Evolutionary conservation across 192 early-diverging fungal genomes (phyloP).

Genomic region (Coemansia sp.): DNA sequence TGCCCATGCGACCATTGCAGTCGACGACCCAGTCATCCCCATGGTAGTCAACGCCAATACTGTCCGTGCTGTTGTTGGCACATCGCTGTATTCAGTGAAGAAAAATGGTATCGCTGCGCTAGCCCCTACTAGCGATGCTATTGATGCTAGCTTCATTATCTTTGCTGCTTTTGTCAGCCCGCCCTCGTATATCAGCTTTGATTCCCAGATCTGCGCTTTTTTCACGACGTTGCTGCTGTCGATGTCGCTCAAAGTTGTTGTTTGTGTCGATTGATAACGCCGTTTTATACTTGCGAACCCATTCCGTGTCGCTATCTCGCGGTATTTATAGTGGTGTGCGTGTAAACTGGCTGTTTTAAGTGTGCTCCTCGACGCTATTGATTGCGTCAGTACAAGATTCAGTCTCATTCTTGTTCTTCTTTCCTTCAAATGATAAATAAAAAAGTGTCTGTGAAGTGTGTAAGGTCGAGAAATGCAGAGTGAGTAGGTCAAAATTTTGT

Average conservation of each 20-base stretch:
- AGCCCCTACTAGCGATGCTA: constrained; percentile 42
- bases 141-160: constrained; percentile 49
- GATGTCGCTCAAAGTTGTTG: background rate
- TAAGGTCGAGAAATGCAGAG: background rate
- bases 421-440: background rate
- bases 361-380: background rate
- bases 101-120: constrained; percentile 44
- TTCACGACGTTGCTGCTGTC: background rate
- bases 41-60: constrained; percentile 40
- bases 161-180: constrained; percentile 35
- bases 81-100: constrained; percentile 43
- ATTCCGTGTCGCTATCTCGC: background rate
- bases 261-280: constrained; percentile 5
- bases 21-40: constrained; percentile 48
- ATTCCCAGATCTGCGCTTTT: background rate
- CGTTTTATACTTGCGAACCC: background rate
- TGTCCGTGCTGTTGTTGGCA: constrained; percentile 35
- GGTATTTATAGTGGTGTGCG: background rate
- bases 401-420: background rate
- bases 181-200: constrained; percentile 27
- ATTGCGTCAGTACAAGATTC: background rate
- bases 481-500: background rate
- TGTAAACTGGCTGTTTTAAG: background rate
- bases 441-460: background rate
- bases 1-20: constrained; percentile 36